Evolutionary conservation across 306 rosid species (phyloP), one percentile per base, ranked within the genome.

Genomic region (Delonix regia): DNA sequence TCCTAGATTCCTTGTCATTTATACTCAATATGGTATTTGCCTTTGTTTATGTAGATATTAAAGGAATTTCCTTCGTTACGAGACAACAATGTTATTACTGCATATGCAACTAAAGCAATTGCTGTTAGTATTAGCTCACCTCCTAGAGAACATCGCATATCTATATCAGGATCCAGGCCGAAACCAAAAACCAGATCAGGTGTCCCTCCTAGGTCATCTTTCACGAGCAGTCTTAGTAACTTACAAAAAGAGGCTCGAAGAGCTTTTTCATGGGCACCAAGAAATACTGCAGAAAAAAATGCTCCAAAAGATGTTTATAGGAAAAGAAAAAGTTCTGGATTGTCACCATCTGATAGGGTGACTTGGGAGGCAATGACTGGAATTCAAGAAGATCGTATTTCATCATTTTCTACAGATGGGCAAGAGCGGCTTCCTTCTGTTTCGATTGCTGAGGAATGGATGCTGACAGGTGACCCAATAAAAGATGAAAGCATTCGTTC

Each of bases 281-380:
- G 88, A 83, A 92, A 88, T 81, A 67, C 87, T 1, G 95, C 85
- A 64, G 99, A 92, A 53, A 90, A 84, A 88, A 76, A 87, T 70
- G 83, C 94, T 76, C 93, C 96, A 36, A 94, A 94, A 88, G 97
- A 94, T 83, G 87, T 62, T 68, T 90, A 92, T 82, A 84, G 97
- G 87, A 94, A 94, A 88, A 92, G 99, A 86, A 92, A 94, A 83
- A 94, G 90, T 85, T 92, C 99, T 78, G 99, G 99, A 71, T 85
- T 94, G 79, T 77, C 97, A 47, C 89, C 92, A 52, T 94, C 99
- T 63, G 99, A 94, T 67, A 90, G 91, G 87, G 97, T 89, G 82
- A 86, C 97, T 73, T 94, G 99, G 99, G 99, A 94, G 86, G 97
- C 95, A 34, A 94, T 94, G 99, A 83, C 99, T 79, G 99, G 99